Percentiles rank a stretch among this genome's conserved stretches.
These are phyloP conservation scores for Aspergillus costaricaensis DNA, from an alignment of 2,329 filamentous ascomycete genomes.

Conservation along the genomic window DNA sequence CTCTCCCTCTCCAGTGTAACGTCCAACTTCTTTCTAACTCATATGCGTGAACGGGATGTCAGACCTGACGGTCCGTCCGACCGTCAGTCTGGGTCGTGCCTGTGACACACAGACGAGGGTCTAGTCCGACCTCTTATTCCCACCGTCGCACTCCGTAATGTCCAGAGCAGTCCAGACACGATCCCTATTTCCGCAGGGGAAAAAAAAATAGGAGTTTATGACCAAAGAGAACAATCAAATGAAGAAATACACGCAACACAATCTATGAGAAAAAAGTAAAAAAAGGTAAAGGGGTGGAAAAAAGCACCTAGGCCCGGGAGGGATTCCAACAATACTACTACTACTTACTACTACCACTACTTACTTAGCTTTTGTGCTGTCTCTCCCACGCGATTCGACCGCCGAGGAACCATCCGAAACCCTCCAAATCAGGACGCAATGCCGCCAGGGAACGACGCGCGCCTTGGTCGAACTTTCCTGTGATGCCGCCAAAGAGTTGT, in stretches of 20 bases:
- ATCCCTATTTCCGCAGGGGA: neutral
- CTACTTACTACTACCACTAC: neutral
- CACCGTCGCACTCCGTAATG: constrained; percentile 1
- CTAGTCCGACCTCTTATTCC: constrained; percentile 6
- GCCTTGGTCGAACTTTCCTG: constrained; percentile 17
- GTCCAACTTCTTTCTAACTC: neutral
- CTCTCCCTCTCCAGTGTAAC: neutral
- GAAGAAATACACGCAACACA: neutral
- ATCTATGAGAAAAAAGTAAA: neutral
- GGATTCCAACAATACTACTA: neutral
- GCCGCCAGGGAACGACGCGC: constrained; percentile 7
- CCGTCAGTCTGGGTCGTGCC: constrained; percentile 1
- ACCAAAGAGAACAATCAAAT: too few relatives aligned
- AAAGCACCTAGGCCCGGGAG: neutral
- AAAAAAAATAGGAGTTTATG: neutral
- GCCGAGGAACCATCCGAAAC: constrained; percentile 14
- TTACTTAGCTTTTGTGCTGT: neutral
- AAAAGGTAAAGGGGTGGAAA: neutral
- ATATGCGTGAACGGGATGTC: neutral
- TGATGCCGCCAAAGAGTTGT: neutral
- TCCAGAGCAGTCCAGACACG: neutral
- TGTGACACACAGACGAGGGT: neutral
- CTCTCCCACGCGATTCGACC: constrained; percentile 1
- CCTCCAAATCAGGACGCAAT: constrained; percentile 16
- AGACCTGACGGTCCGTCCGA: neutral